Percentiles rank a stretch among this genome's conserved stretches.
Conservation (phyloP, 192 early-diverging fungal species). For the Coemansia sp. region DNA sequence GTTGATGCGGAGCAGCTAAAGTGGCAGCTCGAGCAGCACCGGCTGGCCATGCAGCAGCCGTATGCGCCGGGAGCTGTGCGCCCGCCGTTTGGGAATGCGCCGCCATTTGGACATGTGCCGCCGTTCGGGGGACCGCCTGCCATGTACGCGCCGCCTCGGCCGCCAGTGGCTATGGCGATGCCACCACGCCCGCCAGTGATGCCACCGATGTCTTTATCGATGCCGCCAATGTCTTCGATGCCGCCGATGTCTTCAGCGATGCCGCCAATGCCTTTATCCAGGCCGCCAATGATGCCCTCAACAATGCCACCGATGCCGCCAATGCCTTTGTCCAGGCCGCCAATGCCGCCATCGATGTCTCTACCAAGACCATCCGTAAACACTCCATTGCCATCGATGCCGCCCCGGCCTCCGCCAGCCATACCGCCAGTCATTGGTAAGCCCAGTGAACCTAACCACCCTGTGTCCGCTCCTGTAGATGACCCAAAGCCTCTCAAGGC, state of each 20-base stretch:
- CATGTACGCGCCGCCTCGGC: not conserved
- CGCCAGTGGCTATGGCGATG: not conserved
- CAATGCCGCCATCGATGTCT: not conserved
- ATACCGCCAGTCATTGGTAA: slow-evolving; percentile 7
- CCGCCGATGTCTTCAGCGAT: slow-evolving; percentile 5
- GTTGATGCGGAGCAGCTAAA: slow-evolving; percentile 47
- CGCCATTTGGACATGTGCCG: not conserved
- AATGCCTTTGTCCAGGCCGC: not conserved
- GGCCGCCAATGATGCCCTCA: not conserved
- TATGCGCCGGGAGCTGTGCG: not conserved
- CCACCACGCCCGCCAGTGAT: no score
- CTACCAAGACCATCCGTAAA: not conserved
- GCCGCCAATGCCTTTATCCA: not conserved
- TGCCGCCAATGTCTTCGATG: slow-evolving; percentile 1
- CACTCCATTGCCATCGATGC: not conserved
- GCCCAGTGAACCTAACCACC: slow-evolving; percentile 10
- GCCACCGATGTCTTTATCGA: no score
- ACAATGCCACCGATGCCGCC: not conserved
- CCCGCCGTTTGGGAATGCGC: slow-evolving; percentile 9
- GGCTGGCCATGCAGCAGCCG: slow-evolving; percentile 47
- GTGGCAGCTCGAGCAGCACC: slow-evolving; percentile 54
- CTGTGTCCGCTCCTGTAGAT: slow-evolving; percentile 22
- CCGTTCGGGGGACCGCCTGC: not conserved
- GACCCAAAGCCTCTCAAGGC: slow-evolving; percentile 17
- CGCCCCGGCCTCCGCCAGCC: not conserved